Percentiles rank a stretch among this genome's conserved stretches.
Evolutionary conservation across 352 stramenopile genomes (phyloP).

Genomic region (Globisporangium sylvaticum): DNA sequence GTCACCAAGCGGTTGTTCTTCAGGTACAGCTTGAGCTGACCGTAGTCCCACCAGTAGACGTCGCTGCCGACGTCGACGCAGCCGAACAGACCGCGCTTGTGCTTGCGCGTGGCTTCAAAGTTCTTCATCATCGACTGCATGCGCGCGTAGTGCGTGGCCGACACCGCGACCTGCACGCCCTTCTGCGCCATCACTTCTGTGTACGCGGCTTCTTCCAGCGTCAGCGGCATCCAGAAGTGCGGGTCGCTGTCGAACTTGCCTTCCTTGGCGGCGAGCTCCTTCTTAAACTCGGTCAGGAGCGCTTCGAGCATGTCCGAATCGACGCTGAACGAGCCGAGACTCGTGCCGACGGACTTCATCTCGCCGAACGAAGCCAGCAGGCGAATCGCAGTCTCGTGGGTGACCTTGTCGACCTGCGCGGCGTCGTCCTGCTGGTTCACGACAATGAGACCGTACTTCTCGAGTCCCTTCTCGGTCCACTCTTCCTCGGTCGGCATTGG

Average conservation of each 20-base stretch:
- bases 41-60: slow-evolving; percentile 99
- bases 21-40: slow-evolving; percentile 97
- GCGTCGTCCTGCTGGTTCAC: slow-evolving; percentile 91
- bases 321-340: slow-evolving; percentile 95
- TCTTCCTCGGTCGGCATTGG: slow-evolving; percentile 91
- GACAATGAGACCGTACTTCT: slow-evolving; percentile 98
- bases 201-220: slow-evolving; percentile 91
- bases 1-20: slow-evolving; percentile 96
- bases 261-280: slow-evolving; percentile 87
- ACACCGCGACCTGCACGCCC: slow-evolving; percentile 67
- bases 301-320: slow-evolving; percentile 90
- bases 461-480: slow-evolving; percentile 94
- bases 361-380: slow-evolving; percentile 92
- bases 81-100: slow-evolving; percentile 91
- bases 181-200: slow-evolving; percentile 95
- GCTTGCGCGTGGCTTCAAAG: slow-evolving; percentile 69
- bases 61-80: slow-evolving; percentile 96
- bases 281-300: slow-evolving; percentile 91
- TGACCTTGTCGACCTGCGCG: slow-evolving; percentile 97
- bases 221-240: slow-evolving; percentile 98
- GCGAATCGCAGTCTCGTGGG: slow-evolving; percentile 92
- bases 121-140: slow-evolving; percentile 90
- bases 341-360: slow-evolving; percentile 94
- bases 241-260: slow-evolving; percentile 97
- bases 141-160: slow-evolving; percentile 86